Base-by-base conservation (phyloP, 1,284 basidiomycete genomes). In the Ustilago tritici region DNA sequence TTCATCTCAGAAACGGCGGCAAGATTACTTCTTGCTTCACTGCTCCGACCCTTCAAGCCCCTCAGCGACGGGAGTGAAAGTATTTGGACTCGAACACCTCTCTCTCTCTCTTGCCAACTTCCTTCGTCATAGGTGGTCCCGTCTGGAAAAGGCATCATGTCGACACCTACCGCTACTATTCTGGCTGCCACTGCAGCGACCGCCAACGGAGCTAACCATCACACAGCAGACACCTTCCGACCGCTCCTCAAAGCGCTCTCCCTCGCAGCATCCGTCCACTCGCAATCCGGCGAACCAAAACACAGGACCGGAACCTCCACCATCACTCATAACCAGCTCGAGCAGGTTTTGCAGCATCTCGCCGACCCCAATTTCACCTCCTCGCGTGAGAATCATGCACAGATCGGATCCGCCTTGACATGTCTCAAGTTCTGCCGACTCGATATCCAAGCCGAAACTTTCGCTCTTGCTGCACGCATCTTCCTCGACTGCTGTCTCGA, bases 351-450 rank as follows among this genome's bases (percentile, higher is more conserved):
- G 3, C 64, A 74, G 56, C 84, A 86, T 59, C 73, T 86, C 15
- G 78, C 83, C 17, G 82, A 86, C 61, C 70, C 76, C 49, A 78
- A 72, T 36, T 86, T 86, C 62, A 85, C 84, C 50, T 68, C 76
- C 9, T 71, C 81, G 5, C 68, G 73, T 5, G 76, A 76, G 31
- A 73, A 85, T 67, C 77, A 82, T 47, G 84, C 84, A 0, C 80
- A 82, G 68, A 81, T 86, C 36, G 84, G 84, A 1, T 70, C 83
- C 2, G 79, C 79, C 4, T 58, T 86, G 8, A 84, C 83, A 4
- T 81, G 79, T 31, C 71, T 86, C 63, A 80, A 84, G 56, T 62
- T 85, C 17, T 78, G 78, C 23, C 72, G 82, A 11, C 54, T 80
- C 14, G 84, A 86, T 54, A 70, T 72, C 19, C 67, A 75, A 19